Percentiles rank a stretch among this genome's conserved stretches.
Conservation (phyloP, 495 filamentous ascomycete species). For the Penicillium lividum region DNA sequence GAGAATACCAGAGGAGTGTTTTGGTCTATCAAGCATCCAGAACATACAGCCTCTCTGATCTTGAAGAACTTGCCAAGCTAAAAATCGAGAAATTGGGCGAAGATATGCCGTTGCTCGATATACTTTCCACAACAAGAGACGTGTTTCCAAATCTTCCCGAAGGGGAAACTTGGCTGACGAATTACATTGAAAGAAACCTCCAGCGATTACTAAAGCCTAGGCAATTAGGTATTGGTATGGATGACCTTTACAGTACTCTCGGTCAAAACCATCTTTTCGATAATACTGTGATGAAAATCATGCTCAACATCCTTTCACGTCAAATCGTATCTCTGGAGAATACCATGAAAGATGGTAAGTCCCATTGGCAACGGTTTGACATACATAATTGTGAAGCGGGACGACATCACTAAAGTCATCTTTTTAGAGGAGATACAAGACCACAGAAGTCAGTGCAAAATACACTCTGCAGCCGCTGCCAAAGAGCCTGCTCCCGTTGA, state of each 20-base stretch:
- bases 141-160: conserved; percentile 14
- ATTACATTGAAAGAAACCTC: conserved; percentile 5
- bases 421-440: too few relatives aligned
- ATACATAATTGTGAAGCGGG: too few relatives aligned
- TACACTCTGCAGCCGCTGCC: too few relatives aligned
- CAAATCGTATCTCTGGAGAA: too few relatives aligned
- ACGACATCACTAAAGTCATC: too few relatives aligned
- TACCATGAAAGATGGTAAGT: too few relatives aligned
- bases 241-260: not conserved
- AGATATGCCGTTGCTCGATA: not conserved
- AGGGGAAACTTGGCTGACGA: conserved; percentile 18
- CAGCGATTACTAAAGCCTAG: not conserved
- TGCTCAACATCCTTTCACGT: not conserved
- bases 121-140: conserved; percentile 10
- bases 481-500: too few relatives aligned
- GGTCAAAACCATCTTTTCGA: conserved; percentile 9
- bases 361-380: too few relatives aligned
- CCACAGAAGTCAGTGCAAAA: too few relatives aligned
- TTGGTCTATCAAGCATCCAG: conserved; percentile 19
- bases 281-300: conserved; percentile 5
- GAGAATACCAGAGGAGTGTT: conserved; percentile 17
- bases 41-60: conserved; percentile 5
- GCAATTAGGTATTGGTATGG: not conserved
- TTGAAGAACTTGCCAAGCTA: conserved; percentile 11
- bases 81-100: conserved; percentile 14